Evolutionary conservation across 345 rosid species (phyloP).

Genomic region (Acer yangbiense): DNA sequence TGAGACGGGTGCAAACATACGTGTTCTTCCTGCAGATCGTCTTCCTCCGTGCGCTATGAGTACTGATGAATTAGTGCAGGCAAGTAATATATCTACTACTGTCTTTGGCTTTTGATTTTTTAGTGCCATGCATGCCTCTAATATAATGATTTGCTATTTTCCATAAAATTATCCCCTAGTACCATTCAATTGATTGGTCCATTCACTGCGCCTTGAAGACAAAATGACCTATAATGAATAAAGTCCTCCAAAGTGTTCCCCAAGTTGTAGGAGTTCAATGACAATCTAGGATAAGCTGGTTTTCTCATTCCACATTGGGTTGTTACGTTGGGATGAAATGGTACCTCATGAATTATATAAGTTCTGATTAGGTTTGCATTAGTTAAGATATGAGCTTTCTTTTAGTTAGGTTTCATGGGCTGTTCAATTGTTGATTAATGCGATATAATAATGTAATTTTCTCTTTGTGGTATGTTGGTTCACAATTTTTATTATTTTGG

Average conservation of each 20-base stretch:
- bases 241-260: background rate
- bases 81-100: slow-evolving; percentile 34
- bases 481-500: background rate
- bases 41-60: slow-evolving; percentile 56
- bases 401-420: background rate
- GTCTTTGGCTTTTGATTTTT: background rate
- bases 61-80: slow-evolving; percentile 71
- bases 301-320: background rate
- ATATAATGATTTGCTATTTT: slow-evolving; percentile 1
- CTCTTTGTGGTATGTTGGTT: background rate
- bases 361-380: background rate
- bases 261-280: background rate
- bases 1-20: slow-evolving; percentile 57
- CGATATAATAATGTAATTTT: background rate
- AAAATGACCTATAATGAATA: background rate
- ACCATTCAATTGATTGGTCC: background rate
- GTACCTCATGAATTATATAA: background rate
- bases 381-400: background rate
- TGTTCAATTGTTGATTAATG: background rate
- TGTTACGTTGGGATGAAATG: background rate
- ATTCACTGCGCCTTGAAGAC: background rate
- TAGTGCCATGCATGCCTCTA: background rate
- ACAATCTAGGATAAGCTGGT: background rate
- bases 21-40: slow-evolving; percentile 53
- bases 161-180: background rate